These are phyloP conservation scores for Rubia balearica DNA, from an alignment of 305 asterid genomes.

Conservation along the genomic window DNA sequence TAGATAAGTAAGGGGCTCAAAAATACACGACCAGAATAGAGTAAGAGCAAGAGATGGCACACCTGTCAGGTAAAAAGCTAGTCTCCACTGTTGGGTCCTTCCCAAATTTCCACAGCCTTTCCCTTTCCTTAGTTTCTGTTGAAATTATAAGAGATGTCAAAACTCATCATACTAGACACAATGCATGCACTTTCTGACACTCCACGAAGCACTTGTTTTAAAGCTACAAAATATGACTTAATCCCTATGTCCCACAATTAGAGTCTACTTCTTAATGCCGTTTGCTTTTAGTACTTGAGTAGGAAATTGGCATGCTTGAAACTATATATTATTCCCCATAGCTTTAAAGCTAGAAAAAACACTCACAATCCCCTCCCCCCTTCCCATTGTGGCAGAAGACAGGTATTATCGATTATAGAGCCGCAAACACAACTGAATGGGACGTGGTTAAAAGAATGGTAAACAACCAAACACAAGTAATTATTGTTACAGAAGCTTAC, in stretches of 20 bases:
- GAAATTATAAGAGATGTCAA: background rate
- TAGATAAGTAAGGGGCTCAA: conserved; percentile 42
- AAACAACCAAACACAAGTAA: background rate
- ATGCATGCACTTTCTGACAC: background rate
- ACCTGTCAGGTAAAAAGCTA: conserved; percentile 97
- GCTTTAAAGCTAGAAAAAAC: background rate
- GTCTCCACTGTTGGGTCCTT: conserved; percentile 98
- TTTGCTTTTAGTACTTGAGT: background rate
- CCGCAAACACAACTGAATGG: background rate
- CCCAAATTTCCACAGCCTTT: conserved; percentile 49
- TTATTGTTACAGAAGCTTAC: conserved; percentile 30
- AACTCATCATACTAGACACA: background rate
- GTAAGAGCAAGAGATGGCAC: conserved; percentile 24
- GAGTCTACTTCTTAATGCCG: too few species aligned
- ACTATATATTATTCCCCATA: background rate
- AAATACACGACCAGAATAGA: background rate
- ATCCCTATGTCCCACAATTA: background rate
- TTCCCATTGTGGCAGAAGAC: background rate
- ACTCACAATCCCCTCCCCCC: background rate
- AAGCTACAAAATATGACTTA: background rate
- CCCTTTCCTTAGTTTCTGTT: conserved; percentile 45
- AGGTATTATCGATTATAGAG: background rate
- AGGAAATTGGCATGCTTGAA: background rate
- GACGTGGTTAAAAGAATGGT: background rate
- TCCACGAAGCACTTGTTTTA: background rate